Conservation (phyloP, 2,329 filamentous ascomycete genomes). For the Paramyrothecium roridum region DNA sequence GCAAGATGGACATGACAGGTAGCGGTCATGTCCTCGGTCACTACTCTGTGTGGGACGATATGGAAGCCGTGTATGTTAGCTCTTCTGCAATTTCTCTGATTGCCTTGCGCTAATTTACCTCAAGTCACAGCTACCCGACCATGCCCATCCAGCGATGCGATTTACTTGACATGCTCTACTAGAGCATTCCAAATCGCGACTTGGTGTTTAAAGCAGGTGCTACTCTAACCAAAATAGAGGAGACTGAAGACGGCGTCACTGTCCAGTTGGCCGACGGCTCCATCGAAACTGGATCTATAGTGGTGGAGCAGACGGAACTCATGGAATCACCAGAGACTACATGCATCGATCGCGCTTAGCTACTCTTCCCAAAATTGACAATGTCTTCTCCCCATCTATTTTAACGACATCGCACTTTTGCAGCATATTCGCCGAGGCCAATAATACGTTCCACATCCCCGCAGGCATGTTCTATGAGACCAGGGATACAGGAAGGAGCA, state of each 20-base stretch:
- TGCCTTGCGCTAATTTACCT: neutral
- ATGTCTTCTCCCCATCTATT: neutral
- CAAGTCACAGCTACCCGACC: neutral
- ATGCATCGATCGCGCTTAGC: neutral
- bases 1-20: neutral
- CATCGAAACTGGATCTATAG: neutral
- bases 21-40: neutral
- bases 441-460: neutral
- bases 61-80: neutral
- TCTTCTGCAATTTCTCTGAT: neutral
- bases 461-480: neutral
- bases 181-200: neutral
- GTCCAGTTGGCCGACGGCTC: neutral
- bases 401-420: neutral
- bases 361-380: neutral
- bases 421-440: neutral
- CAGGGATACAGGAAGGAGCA: neutral
- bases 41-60: neutral
- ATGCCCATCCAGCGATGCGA: neutral
- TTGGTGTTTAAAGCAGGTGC: neutral
- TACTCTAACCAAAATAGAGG: neutral
- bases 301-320: neutral
- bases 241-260: neutral
- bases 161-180: neutral
- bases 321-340: neutral